phyloP scores from a whole-genome alignment of 768 basidiomycete species.

The Lepiota brunneoincarnata region DNA sequence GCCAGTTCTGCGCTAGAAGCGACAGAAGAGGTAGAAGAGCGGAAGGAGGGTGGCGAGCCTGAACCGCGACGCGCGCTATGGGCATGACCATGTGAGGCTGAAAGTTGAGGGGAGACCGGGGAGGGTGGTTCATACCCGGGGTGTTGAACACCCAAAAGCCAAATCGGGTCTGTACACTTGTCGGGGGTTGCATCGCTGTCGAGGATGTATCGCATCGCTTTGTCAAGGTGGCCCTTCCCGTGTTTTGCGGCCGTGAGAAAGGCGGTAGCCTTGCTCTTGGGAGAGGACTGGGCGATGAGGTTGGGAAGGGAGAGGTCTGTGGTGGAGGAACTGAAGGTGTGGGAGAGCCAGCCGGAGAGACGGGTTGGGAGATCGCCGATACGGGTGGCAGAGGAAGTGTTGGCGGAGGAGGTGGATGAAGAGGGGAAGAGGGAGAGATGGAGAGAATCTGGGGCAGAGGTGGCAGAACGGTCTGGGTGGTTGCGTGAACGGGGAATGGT shows the following conservation, averaged over 20 bases:
- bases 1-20: slow-evolving; percentile 17
- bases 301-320: slow-evolving; percentile 69
- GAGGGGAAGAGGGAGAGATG: slow-evolving; percentile 13
- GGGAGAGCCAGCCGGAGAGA: slow-evolving; percentile 78
- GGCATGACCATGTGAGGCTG: slow-evolving; percentile 11
- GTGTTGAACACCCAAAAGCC: slow-evolving; percentile 85
- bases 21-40: slow-evolving; percentile 37
- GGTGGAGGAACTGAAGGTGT: slow-evolving; percentile 70
- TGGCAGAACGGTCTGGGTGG: slow-evolving; percentile 49
- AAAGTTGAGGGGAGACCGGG: slow-evolving; percentile 15
- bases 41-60: slow-evolving; percentile 39
- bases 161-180: slow-evolving; percentile 78
- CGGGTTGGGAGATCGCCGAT: slow-evolving; percentile 72
- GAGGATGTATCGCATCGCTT: slow-evolving; percentile 85
- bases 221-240: slow-evolving; percentile 75
- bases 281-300: slow-evolving; percentile 41
- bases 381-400: slow-evolving; percentile 45
- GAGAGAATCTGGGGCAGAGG: slow-evolving; percentile 36
- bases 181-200: slow-evolving; percentile 89
- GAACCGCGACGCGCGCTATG: slow-evolving; percentile 20
- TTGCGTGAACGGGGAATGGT: slow-evolving; percentile 51
- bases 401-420: slow-evolving; percentile 37
- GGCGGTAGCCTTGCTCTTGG: slow-evolving; percentile 26
- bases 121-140: slow-evolving; percentile 61
- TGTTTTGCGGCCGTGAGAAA: slow-evolving; percentile 70